phyloP scores from a whole-genome alignment of 2,329 filamentous ascomycete species.

The Mycogone perniciosa region DNA sequence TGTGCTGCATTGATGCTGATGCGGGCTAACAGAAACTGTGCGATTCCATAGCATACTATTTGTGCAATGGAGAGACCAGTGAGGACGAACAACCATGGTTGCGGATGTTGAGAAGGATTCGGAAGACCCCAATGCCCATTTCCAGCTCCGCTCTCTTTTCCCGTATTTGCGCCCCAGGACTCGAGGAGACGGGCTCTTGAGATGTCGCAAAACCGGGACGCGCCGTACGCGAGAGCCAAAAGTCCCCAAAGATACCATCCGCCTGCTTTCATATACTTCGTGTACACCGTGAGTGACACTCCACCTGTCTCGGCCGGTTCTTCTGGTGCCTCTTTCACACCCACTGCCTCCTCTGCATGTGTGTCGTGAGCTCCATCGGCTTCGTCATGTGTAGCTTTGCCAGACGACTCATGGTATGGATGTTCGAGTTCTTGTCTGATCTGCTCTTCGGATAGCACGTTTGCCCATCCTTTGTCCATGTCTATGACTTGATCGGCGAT shows the following conservation, averaged over 20 bases:
- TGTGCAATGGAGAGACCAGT: constrained; percentile 57
- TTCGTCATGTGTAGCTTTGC: constrained; percentile 13
- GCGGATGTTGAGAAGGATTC: constrained; percentile 58
- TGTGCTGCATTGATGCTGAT: constrained; percentile 76
- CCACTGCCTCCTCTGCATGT: constrained; percentile 17
- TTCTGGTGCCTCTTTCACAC: constrained; percentile 25
- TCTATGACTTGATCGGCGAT: constrained; percentile 70
- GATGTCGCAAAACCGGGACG: constrained; percentile 60
- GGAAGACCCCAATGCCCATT: constrained; percentile 39
- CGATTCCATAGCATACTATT: constrained; percentile 52
- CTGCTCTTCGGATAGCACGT: constrained; percentile 40
- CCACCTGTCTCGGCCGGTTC: constrained; percentile 50
- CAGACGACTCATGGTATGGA: constrained; percentile 27
- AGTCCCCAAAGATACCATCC: constrained; percentile 66
- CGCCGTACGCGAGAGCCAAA: constrained; percentile 54
- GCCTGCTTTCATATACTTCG: constrained; percentile 78
- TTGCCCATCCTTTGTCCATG: constrained; percentile 54
- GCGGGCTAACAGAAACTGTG: constrained; percentile 63
- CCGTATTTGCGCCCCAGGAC: constrained; percentile 66
- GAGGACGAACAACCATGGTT: constrained; percentile 69
- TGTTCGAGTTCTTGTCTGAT: constrained; percentile 34
- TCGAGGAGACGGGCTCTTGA: constrained; percentile 76
- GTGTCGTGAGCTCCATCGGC: constrained; percentile 27
- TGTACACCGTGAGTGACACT: constrained; percentile 71
- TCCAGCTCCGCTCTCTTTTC: neutral